phyloP scores from a whole-genome alignment of 805 yeast species.

The Candida patagonica region DNA sequence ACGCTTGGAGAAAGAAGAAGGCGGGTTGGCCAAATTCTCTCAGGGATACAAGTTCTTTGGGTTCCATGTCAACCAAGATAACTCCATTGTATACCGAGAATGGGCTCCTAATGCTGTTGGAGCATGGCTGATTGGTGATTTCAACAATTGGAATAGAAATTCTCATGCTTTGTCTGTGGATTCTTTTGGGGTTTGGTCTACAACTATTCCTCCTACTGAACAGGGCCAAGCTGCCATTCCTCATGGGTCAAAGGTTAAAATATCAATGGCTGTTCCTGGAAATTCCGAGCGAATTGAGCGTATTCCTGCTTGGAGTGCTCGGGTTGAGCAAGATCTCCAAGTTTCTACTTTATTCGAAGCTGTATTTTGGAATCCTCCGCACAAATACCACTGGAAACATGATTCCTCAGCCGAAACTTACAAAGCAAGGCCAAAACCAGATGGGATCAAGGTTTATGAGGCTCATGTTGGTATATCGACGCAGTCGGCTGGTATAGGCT shows the following conservation, averaged over 20 bases:
- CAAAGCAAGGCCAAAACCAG: constrained; percentile 24
- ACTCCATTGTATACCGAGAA: constrained; percentile 57
- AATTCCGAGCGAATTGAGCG: constrained; percentile 64
- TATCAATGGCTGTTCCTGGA: constrained; percentile 51
- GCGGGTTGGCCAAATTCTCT: constrained; percentile 62
- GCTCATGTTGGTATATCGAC: constrained; percentile 91
- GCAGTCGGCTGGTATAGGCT: constrained; percentile 76
- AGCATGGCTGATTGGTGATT: constrained; percentile 85
- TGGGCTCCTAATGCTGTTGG: constrained; percentile 83
- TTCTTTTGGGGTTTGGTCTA: constrained; percentile 61
- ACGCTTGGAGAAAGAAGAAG: constrained; percentile 47
- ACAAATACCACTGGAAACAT: constrained; percentile 51
- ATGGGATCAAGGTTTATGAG: constrained; percentile 71
- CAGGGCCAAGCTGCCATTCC: constrained; percentile 56
- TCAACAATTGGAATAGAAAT: constrained; percentile 69
- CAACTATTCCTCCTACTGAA: constrained; percentile 45
- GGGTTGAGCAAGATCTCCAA: constrained; percentile 60
- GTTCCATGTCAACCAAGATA: constrained; percentile 48
- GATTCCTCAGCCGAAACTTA: constrained; percentile 41
- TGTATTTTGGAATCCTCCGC: constrained; percentile 82
- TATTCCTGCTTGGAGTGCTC: constrained; percentile 78
- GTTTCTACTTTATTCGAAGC: constrained; percentile 59
- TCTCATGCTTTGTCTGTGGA: constrained; percentile 46
- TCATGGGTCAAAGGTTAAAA: constrained; percentile 66
- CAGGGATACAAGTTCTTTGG: constrained; percentile 72